These are phyloP conservation scores for Dacryopinax primogenitus DNA, from an alignment of 768 basidiomycete species.

Conservation along the genomic window DNA sequence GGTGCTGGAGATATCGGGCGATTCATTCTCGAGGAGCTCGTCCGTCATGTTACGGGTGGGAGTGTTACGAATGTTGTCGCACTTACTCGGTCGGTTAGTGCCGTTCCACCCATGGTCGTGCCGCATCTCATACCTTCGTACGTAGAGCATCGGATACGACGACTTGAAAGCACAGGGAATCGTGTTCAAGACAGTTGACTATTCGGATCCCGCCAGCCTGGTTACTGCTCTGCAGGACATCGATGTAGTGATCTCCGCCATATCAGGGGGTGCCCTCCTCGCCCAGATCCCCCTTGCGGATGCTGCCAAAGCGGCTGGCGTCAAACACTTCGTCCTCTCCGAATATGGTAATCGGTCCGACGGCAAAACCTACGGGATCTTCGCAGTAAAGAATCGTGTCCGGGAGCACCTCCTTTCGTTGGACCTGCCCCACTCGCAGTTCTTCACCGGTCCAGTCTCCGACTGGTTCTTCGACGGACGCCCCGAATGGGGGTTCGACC, in stretches of 20 bases:
- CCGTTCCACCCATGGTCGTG: background rate
- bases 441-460: conserved; percentile 17
- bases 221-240: conserved; percentile 7
- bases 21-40: conserved; percentile 11
- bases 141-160: background rate
- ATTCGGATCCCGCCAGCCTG: background rate
- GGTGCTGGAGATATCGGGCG: conserved; percentile 13
- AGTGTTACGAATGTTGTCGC: background rate
- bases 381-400: conserved; percentile 7
- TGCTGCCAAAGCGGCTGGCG: conserved; percentile 23
- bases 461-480: conserved; percentile 1
- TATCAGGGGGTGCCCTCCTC: conserved; percentile 17
- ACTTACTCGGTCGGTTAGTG: background rate
- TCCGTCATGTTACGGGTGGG: background rate
- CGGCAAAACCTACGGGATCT: background rate
- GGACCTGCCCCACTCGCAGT: conserved; percentile 14
- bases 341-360: conserved; percentile 22
- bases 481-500: background rate
- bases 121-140: background rate
- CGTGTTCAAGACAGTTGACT: background rate
- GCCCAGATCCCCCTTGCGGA: conserved; percentile 18
- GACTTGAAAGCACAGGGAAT: background rate
- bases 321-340: conserved; percentile 25
- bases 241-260: conserved; percentile 26
- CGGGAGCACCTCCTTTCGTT: background rate